These are phyloP conservation scores for Scenedesmus sp. DNA, from an alignment of 163 green algal species.

Conservation along the genomic window DNA sequence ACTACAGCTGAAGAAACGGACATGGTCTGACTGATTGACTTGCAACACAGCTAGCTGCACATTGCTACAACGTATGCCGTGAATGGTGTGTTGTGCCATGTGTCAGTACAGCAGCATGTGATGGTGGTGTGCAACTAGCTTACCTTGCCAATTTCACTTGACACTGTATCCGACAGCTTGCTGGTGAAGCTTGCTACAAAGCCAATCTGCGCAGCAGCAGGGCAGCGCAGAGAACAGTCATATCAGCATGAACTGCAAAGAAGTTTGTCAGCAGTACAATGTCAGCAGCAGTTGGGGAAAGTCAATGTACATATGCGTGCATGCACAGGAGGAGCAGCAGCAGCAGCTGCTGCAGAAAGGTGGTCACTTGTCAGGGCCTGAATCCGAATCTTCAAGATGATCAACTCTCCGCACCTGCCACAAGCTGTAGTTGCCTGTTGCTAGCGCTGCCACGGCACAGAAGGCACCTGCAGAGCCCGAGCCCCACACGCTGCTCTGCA, in stretches of 20 bases:
- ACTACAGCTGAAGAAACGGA: too few species aligned
- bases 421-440: constrained; percentile 62
- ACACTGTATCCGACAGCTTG: constrained; percentile 98
- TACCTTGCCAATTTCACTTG: constrained; percentile 97
- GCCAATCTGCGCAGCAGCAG: constrained; percentile 69
- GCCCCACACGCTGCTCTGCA: constrained; percentile 93
- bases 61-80: too few species aligned
- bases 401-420: constrained; percentile 66
- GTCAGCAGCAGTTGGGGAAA: too few species aligned
- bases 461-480: constrained; percentile 89
- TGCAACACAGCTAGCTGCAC: too few species aligned
- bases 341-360: neutral
- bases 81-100: neutral
- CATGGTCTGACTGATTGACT: too few species aligned
- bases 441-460: constrained; percentile 84
- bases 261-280: too few species aligned
- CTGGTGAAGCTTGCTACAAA: constrained; percentile 97
- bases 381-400: too few species aligned
- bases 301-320: neutral
- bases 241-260: too few species aligned
- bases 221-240: too few species aligned
- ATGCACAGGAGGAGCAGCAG: neutral
- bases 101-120: neutral
- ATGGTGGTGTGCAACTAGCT: neutral
- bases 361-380: neutral